Percentiles rank a stretch among this genome's conserved stretches.
phyloP scores from a whole-genome alignment of 441 rosid species.

The Macaranga tanarius region DNA sequence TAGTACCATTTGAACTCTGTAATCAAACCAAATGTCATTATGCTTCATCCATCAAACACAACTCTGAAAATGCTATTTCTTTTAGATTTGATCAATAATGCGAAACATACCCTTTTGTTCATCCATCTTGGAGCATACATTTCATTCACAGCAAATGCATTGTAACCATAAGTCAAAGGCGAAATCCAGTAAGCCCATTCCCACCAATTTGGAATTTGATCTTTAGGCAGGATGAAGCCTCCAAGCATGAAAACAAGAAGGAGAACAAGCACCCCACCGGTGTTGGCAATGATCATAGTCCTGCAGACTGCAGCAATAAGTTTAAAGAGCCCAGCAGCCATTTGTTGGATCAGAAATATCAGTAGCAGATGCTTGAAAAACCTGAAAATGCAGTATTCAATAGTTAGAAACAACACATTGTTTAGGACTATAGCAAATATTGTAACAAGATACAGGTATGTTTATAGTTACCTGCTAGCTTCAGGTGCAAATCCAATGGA shows the following conservation, averaged over 20 bases:
- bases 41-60: slow-evolving; percentile 38
- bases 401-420: not conserved
- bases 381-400: slow-evolving; percentile 35
- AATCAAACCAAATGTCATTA: not conserved
- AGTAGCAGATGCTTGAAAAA: slow-evolving; percentile 68
- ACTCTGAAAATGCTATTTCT: not conserved
- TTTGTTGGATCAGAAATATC: slow-evolving; percentile 70
- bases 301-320: slow-evolving; percentile 69
- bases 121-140: slow-evolving; percentile 83
- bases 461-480: slow-evolving; percentile 50
- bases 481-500: slow-evolving; percentile 74
- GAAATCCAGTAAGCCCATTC: slow-evolving; percentile 85
- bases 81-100: not conserved
- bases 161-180: slow-evolving; percentile 69
- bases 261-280: slow-evolving; percentile 63
- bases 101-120: slow-evolving; percentile 35
- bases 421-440: not conserved
- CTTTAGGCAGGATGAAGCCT: slow-evolving; percentile 73
- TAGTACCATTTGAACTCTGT: slow-evolving; percentile 44
- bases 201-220: slow-evolving; percentile 77
- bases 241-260: slow-evolving; percentile 70
- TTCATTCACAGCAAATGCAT: slow-evolving; percentile 68
- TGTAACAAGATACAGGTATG: not conserved
- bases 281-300: slow-evolving; percentile 74
- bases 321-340: slow-evolving; percentile 75